Conservation (phyloP, 805 yeast genomes). For the Yamadazyma nakazawae region DNA sequence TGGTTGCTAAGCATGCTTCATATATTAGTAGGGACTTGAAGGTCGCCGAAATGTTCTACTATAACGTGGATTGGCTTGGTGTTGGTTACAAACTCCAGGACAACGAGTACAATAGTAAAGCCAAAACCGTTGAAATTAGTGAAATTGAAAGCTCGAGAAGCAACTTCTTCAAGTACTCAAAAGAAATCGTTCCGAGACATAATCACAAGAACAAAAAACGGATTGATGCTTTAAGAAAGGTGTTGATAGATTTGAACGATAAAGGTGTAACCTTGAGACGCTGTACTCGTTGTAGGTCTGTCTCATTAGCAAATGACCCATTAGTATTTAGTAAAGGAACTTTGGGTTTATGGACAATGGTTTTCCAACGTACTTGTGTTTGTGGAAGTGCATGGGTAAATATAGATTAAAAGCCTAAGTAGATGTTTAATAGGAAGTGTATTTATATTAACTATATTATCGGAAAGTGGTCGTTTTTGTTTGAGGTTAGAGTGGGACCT, state of each 20-base stretch:
- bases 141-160: neutral
- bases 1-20: conserved; percentile 48
- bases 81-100: conserved; percentile 8
- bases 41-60: conserved; percentile 55
- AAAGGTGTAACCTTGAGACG: conserved; percentile 21
- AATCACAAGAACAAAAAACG: conserved; percentile 21
- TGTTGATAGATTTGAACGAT: conserved; percentile 21
- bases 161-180: conserved; percentile 3
- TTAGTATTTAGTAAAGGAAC: conserved; percentile 30
- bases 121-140: neutral
- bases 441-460: neutral
- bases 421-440: neutral
- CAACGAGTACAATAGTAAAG: neutral
- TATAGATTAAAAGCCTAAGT: neutral
- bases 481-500: neutral
- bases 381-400: conserved; percentile 79
- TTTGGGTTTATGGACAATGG: conserved; percentile 53
- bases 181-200: conserved; percentile 20
- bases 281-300: conserved; percentile 41
- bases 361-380: conserved; percentile 68
- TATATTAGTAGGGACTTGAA: conserved; percentile 44
- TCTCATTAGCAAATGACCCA: conserved; percentile 41
- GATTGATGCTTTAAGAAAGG: conserved; percentile 38
- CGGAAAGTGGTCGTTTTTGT: neutral
- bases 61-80: conserved; percentile 66